phyloP scores from a whole-genome alignment of 345 rosid species.

The Geranium brycei region DNA sequence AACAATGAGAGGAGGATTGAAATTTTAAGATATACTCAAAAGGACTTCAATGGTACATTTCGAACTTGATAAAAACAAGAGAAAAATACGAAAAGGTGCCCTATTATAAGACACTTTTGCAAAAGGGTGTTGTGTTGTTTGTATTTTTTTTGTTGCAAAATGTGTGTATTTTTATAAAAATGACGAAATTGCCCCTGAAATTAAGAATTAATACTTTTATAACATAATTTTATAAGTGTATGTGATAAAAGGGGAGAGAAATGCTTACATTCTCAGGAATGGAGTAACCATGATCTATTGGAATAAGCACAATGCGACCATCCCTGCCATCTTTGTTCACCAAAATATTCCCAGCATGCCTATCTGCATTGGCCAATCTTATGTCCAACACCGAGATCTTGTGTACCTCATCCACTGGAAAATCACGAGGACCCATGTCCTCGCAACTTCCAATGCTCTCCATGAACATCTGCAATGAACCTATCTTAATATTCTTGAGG shows the following conservation, averaged over 20 bases:
- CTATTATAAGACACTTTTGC: too few species aligned
- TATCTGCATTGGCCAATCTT: constrained; percentile 88
- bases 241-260: neutral
- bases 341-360: constrained; percentile 85
- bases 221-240: too few species aligned
- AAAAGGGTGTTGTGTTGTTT: too few species aligned
- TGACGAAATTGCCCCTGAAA: too few species aligned
- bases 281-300: constrained; percentile 89
- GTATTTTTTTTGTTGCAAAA: too few species aligned
- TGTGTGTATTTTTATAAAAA: too few species aligned
- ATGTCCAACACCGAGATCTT: constrained; percentile 82
- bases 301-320: constrained; percentile 43
- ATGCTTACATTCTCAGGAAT: constrained; percentile 60
- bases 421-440: constrained; percentile 64
- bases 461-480: constrained; percentile 76
- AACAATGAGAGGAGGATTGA: neutral
- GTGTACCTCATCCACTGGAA: constrained; percentile 69
- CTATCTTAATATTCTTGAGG: constrained; percentile 41
- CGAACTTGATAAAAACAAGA: too few species aligned
- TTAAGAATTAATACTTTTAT: too few species aligned
- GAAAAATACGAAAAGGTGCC: too few species aligned
- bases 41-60: too few species aligned
- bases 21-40: too few species aligned
- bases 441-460: constrained; percentile 72
- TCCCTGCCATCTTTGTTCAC: constrained; percentile 32